Evolutionary conservation across 495 filamentous ascomycete genomes (phyloP).

Genomic region (Zalerion maritima): DNA sequence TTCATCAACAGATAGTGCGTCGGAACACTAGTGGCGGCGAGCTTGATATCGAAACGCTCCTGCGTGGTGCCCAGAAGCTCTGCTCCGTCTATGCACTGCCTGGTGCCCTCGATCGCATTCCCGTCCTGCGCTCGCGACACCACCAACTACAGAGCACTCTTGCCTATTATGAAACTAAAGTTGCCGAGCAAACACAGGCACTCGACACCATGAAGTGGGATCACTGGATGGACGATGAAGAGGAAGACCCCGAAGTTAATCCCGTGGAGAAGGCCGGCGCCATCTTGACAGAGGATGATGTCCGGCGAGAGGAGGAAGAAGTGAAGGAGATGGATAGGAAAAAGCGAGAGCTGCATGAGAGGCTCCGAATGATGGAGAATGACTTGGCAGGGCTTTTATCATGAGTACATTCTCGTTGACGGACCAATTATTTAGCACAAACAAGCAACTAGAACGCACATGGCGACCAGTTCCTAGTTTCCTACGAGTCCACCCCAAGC

Average conservation of each 20-base stretch:
- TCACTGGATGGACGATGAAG: conserved; percentile 28
- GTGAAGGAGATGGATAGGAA: conserved; percentile 61
- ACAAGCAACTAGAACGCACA: no score
- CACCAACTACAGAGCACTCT: conserved; percentile 59
- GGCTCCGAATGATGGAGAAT: conserved; percentile 64
- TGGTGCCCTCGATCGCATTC: conserved; percentile 69
- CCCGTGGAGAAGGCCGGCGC: conserved; percentile 22
- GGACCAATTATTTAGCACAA: no score
- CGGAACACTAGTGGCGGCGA: conserved; percentile 38
- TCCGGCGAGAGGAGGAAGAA: conserved; percentile 63
- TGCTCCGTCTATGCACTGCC: conserved; percentile 75
- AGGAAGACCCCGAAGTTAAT: conserved; percentile 26
- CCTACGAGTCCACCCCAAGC: no score
- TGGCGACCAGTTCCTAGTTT: no score
- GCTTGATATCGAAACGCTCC: conserved; percentile 72
- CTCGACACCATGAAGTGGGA: conserved; percentile 49
- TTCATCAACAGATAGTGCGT: conserved; percentile 67
- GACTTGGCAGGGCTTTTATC: conserved; percentile 55
- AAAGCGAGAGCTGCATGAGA: conserved; percentile 61
- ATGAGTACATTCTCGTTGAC: no score
- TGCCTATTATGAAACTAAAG: conserved; percentile 60
- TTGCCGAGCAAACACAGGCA: conserved; percentile 61
- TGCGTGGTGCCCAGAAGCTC: conserved; percentile 82
- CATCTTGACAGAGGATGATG: conserved; percentile 57
- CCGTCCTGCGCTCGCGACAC: conserved; percentile 54